These are phyloP conservation scores for Besnoitia besnoiti DNA, from an alignment of 169 alveolate genomes.

Conservation along the genomic window DNA sequence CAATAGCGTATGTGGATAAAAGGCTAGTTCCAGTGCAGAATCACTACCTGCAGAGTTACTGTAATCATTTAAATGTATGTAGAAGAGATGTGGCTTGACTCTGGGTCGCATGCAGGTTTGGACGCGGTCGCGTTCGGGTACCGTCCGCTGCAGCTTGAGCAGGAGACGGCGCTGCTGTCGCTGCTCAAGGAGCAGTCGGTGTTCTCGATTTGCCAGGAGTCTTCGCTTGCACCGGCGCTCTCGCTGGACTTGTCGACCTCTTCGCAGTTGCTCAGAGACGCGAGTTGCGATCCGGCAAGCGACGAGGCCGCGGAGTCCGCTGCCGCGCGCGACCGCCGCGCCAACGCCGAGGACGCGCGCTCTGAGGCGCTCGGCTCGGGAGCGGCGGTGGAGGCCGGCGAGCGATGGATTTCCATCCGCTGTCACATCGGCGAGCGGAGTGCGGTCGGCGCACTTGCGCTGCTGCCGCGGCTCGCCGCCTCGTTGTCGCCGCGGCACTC, in stretches of 20 bases:
- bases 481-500: too few species aligned
- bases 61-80: not conserved
- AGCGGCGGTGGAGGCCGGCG: not conserved
- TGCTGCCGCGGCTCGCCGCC: not conserved
- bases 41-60: too few species aligned
- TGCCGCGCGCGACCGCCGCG: not conserved
- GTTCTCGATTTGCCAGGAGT: not conserved
- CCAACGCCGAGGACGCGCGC: too few species aligned
- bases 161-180: not conserved
- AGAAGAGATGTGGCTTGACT: not conserved
- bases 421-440: not conserved
- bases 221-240: too few species aligned
- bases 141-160: conserved; percentile 12
- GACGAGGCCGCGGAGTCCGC: not conserved
- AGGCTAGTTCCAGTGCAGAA: too few species aligned
- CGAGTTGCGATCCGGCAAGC: not conserved
- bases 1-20: too few species aligned
- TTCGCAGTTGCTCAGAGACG: not conserved
- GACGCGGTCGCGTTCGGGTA: conserved; percentile 32
- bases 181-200: conserved; percentile 21
- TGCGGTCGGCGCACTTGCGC: not conserved
- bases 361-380: not conserved
- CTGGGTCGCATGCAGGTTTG: not conserved
- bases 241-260: not conserved
- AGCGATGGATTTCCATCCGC: not conserved